Conservation (phyloP, 1,284 basidiomycete genomes). For the Microbotryum intermedium region DNA sequence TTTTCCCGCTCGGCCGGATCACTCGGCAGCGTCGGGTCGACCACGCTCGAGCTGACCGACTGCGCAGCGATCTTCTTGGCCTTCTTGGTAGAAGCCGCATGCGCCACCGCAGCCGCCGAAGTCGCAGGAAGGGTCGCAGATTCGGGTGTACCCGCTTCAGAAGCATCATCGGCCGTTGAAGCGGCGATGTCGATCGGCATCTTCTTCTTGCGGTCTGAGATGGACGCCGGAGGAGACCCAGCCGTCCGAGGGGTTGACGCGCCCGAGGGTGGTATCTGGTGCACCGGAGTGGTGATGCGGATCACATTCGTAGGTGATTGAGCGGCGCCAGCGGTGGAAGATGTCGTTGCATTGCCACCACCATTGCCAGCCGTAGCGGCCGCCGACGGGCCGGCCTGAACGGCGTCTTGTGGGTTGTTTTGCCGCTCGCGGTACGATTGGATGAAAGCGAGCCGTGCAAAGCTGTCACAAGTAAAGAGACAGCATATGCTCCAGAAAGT, state of each 20-base stretch:
- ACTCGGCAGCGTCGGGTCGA: slow-evolving; percentile 1
- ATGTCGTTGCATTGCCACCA: background rate
- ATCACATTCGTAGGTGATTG: slow-evolving; percentile 22
- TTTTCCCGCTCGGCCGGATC: slow-evolving; percentile 7
- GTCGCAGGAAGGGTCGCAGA: background rate
- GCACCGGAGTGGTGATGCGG: slow-evolving; percentile 6
- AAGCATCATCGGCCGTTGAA: slow-evolving; percentile 9
- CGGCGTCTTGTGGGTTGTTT: slow-evolving; percentile 10
- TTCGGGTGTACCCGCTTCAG: slow-evolving; percentile 9
- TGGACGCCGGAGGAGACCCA: slow-evolving; percentile 4
- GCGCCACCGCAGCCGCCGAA: background rate
- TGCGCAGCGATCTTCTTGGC: slow-evolving; percentile 7
- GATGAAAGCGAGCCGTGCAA: slow-evolving; percentile 33
- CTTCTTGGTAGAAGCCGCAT: slow-evolving; percentile 13
- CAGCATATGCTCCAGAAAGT: background rate
- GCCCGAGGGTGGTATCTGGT: background rate
- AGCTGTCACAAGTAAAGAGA: slow-evolving; percentile 4
- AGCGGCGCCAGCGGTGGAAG: background rate
- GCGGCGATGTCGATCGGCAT: background rate
- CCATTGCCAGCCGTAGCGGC: no score
- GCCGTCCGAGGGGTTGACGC: background rate
- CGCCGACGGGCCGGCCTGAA: background rate
- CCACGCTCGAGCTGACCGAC: background rate
- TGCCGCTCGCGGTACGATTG: slow-evolving; percentile 32
- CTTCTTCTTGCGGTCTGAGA: slow-evolving; percentile 3